Conservation (phyloP, 2,329 filamentous ascomycete species). For the Hypoxylon sp. region DNA sequence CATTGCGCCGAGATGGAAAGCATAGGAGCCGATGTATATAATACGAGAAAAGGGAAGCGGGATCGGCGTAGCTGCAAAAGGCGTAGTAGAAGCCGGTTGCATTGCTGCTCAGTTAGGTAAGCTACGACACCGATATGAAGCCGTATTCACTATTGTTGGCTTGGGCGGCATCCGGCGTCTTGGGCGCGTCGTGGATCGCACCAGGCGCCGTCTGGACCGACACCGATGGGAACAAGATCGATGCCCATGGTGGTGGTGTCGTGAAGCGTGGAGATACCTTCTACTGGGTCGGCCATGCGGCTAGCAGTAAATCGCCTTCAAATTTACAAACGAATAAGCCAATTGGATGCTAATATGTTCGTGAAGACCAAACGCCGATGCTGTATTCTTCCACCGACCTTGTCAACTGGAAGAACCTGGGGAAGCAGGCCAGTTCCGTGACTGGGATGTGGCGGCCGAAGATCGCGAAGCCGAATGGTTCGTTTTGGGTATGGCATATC, state of each 20-base stretch:
- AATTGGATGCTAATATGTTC: constrained; percentile 25
- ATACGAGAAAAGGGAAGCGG: constrained; percentile 19
- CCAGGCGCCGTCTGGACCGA: constrained; percentile 57
- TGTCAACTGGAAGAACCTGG: constrained; percentile 57
- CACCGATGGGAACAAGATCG: constrained; percentile 56
- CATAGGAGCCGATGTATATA: constrained; percentile 33
- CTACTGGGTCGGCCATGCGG: constrained; percentile 58
- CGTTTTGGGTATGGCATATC: constrained; percentile 53
- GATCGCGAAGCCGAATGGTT: constrained; percentile 57
- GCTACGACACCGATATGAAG: constrained; percentile 35
- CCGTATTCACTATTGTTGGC: constrained; percentile 35
- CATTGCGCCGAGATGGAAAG: constrained; percentile 32
- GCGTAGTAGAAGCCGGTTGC: constrained; percentile 12
- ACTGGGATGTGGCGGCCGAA: constrained; percentile 58
- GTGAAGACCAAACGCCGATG: constrained; percentile 53
- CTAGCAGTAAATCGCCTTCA: constrained; percentile 49
- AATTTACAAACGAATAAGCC: neutral
- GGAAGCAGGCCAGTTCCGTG: constrained; percentile 52
- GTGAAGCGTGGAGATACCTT: constrained; percentile 55
- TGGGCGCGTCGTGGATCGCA: constrained; percentile 56
- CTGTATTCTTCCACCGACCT: constrained; percentile 58
- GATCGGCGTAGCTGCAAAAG: constrained; percentile 28
- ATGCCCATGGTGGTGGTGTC: constrained; percentile 57
- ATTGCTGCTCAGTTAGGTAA: constrained; percentile 21
- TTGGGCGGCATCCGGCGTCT: constrained; percentile 32